These are phyloP conservation scores for Peronospora farinosa DNA, from an alignment of 352 stramenopile species.

Conservation along the genomic window DNA sequence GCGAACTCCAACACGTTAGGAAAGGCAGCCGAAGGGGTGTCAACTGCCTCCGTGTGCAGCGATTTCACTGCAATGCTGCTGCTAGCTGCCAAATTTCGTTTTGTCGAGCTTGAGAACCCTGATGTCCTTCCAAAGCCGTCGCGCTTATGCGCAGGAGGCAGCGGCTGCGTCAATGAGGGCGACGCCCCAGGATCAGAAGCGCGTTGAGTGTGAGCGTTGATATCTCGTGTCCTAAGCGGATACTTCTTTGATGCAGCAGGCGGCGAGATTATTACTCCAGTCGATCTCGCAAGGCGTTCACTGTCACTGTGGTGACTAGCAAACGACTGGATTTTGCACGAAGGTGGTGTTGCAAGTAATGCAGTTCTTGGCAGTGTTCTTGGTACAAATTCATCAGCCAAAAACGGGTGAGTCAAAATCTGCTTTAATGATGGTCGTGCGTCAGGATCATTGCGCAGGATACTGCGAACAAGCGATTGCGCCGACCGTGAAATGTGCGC, in stretches of 20 bases:
- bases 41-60: slow-evolving; percentile 4
- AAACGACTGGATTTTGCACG: slow-evolving; percentile 36
- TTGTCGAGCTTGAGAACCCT: slow-evolving; percentile 4
- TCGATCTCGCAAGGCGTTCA: slow-evolving; percentile 22
- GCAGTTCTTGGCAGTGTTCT: slow-evolving; percentile 51
- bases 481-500: slow-evolving; percentile 79
- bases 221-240: slow-evolving; percentile 33
- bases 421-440: slow-evolving; percentile 62
- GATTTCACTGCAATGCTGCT: slow-evolving; percentile 7
- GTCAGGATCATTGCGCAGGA: slow-evolving; percentile 66
- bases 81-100: slow-evolving; percentile 10
- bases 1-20: slow-evolving; percentile 44
- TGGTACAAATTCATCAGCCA: slow-evolving; percentile 53
- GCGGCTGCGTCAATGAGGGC: slow-evolving; percentile 9
- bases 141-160: slow-evolving; percentile 21
- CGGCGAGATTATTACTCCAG: slow-evolving; percentile 16
- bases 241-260: slow-evolving; percentile 29
- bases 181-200: slow-evolving; percentile 26
- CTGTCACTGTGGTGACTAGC: slow-evolving; percentile 21
- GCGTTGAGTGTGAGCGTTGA: slow-evolving; percentile 25
- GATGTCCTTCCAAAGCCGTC: slow-evolving; percentile 13
- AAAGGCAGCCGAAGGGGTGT: slow-evolving; percentile 1
- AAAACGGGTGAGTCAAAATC: slow-evolving; percentile 77
- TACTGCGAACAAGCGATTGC: slow-evolving; percentile 66
- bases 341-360: slow-evolving; percentile 64